phyloP scores from a whole-genome alignment of 495 filamentous ascomycete genomes.

The Tricharina praecox region DNA sequence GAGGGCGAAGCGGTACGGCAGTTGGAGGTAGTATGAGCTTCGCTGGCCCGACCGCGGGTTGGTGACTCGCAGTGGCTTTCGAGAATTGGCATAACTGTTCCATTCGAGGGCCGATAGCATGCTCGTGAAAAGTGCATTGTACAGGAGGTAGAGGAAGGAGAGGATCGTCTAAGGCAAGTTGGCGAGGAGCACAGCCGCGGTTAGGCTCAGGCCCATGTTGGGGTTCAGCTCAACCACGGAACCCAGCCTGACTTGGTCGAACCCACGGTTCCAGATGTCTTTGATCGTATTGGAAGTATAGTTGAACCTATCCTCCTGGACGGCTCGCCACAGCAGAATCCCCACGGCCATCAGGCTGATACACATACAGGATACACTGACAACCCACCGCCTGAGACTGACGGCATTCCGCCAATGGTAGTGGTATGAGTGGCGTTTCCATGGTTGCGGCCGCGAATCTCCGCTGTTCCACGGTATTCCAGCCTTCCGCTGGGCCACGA shows the following conservation, averaged over 20 bases:
- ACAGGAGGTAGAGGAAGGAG: slow-evolving; percentile 30
- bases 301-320: no score
- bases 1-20: slow-evolving; percentile 30
- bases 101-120: slow-evolving; percentile 31
- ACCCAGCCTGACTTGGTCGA: not conserved
- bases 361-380: not conserved
- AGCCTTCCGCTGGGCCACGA: not conserved
- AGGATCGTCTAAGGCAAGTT: slow-evolving; percentile 32
- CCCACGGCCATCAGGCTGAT: no score
- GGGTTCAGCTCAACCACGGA: not conserved
- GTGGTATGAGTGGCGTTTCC: not conserved
- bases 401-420: not conserved
- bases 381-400: not conserved
- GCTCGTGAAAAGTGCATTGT: slow-evolving; percentile 29
- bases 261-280: not conserved
- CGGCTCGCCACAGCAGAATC: no score
- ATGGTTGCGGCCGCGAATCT: not conserved
- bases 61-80: slow-evolving; percentile 28
- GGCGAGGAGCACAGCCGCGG: not conserved
- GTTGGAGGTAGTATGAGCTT: slow-evolving; percentile 29
- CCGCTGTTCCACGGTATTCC: not conserved
- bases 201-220: not conserved
- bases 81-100: not conserved
- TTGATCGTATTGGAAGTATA: no score
- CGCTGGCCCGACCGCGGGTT: slow-evolving; percentile 27